Conservation (phyloP, 176 grass and related monocot species). For the Oropetium thomaeum region DNA sequence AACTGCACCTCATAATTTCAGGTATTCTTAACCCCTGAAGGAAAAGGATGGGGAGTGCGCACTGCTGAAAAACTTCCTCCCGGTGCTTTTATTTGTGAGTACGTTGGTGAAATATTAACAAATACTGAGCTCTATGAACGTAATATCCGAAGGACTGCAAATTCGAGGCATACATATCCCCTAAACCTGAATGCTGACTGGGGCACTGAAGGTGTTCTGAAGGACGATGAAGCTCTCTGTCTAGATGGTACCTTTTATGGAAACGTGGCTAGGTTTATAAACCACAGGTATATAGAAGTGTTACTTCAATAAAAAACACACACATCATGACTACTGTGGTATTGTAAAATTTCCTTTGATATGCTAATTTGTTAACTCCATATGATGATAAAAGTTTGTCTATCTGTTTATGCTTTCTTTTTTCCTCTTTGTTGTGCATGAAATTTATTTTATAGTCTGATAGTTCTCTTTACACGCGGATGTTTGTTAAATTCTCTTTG, state of each 20-base stretch:
- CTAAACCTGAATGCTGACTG: conserved; percentile 76
- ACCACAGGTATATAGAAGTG: conserved; percentile 64
- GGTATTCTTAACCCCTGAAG: conserved; percentile 72
- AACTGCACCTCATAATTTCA: conserved; percentile 33
- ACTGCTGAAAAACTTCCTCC: conserved; percentile 55
- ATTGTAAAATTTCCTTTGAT: background rate
- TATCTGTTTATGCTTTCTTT: background rate
- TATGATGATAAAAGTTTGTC: background rate
- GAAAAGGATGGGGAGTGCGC: conserved; percentile 81
- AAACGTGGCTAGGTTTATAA: conserved; percentile 89
- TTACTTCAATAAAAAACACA: background rate
- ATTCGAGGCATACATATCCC: conserved; percentile 68
- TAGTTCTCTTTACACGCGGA: background rate
- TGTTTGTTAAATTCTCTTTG: background rate
- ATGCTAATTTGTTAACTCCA: background rate
- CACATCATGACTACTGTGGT: background rate
- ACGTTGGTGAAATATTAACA: conserved; percentile 88
- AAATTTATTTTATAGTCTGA: background rate
- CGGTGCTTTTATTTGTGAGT: conserved; percentile 91
- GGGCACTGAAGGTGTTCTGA: conserved; percentile 70
- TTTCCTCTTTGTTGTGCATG: background rate
- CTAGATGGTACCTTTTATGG: conserved; percentile 90
- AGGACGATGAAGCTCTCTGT: conserved; percentile 85
- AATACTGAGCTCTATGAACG: conserved; percentile 85
- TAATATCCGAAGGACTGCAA: conserved; percentile 37